These are phyloP conservation scores for Kuraishia piskuri DNA, from an alignment of 805 yeast species.

Conservation along the genomic window DNA sequence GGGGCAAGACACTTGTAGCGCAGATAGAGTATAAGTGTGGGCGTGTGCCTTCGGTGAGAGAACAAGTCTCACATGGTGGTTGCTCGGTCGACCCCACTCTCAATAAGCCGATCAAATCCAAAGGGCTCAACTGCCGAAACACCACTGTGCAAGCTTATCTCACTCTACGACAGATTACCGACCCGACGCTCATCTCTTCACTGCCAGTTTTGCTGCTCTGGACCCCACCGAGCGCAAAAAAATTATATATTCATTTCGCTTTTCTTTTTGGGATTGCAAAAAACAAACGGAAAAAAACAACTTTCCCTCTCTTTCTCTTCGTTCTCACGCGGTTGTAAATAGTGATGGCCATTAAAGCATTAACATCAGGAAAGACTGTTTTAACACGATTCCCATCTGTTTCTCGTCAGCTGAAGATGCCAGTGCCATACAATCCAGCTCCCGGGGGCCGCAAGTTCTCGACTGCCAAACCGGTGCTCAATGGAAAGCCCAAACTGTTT, in stretches of 20 bases:
- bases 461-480: background rate
- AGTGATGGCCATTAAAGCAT: background rate
- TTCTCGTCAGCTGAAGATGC: background rate
- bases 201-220: background rate
- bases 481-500: constrained; percentile 55
- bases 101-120: background rate
- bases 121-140: background rate
- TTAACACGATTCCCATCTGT: background rate
- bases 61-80: background rate
- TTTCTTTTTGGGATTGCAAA: background rate
- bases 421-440: background rate
- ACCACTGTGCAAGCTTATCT: background rate
- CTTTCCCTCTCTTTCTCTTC: background rate
- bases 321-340: background rate
- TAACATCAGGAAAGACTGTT: background rate
- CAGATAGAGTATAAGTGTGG: background rate
- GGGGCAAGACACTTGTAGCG: background rate
- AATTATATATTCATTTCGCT: background rate
- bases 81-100: background rate
- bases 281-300: background rate
- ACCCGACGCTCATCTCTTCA: background rate
- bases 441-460: background rate
- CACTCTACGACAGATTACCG: background rate
- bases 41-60: background rate
- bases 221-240: too few species aligned